phyloP scores from a whole-genome alignment of 176 grass and related monocot species.

The Guadua angustifolia region DNA sequence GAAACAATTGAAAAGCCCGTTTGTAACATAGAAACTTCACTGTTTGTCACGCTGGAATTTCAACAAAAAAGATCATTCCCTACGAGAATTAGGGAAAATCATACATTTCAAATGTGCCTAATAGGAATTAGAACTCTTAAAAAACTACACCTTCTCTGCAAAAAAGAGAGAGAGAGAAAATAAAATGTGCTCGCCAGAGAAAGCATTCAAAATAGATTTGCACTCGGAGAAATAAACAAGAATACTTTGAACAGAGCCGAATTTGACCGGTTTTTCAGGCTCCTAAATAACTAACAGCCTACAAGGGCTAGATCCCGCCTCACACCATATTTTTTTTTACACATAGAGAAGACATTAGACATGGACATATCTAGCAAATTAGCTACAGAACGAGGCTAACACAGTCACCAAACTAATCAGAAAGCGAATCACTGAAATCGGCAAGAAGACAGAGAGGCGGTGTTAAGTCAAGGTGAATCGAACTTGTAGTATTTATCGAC shows the following conservation, averaged over 20 bases:
- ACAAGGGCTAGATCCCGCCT: conserved; percentile 37
- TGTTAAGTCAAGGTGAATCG: conserved; percentile 59
- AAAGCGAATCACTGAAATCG: conserved; percentile 23
- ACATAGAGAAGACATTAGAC: neutral
- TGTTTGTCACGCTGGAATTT: no score
- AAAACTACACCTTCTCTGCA: neutral
- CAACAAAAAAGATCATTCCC: no score
- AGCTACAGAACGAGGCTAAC: conserved; percentile 49
- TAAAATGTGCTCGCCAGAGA: conserved; percentile 45
- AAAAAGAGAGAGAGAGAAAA: neutral
- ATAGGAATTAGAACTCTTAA: neutral
- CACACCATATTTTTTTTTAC: neutral
- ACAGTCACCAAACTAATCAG: conserved; percentile 11
- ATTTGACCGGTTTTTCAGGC: conserved; percentile 35
- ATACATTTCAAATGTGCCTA: no score
- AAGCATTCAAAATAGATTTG: conserved; percentile 49
- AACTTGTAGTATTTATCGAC: conserved; percentile 97
- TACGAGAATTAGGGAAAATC: no score
- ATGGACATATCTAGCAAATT: conserved; percentile 45
- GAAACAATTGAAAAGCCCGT: no score
- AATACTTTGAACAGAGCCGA: conserved; percentile 50
- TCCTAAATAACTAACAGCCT: conserved; percentile 35
- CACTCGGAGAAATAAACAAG: conserved; percentile 46
- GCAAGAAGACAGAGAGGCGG: neutral
- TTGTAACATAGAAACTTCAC: no score